phyloP scores from a whole-genome alignment of 2,329 filamentous ascomycete species.

The Colletotrichum kahawae region DNA sequence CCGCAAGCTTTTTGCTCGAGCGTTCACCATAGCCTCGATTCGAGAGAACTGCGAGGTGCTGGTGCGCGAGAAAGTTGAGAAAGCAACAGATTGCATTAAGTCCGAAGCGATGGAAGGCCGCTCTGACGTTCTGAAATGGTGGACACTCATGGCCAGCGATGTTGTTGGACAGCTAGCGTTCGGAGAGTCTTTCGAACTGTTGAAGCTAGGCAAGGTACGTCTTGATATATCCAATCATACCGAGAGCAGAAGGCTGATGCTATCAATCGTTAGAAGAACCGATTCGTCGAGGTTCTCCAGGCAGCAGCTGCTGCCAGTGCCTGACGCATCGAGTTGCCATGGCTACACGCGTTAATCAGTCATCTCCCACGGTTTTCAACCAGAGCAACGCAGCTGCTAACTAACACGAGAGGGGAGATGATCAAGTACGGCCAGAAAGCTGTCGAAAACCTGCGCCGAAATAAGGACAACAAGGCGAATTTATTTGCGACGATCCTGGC shows the following conservation, averaged over 20 bases:
- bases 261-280: background rate
- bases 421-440: background rate
- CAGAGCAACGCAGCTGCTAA: background rate
- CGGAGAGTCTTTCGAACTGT: constrained; percentile 58
- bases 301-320: background rate
- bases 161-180: constrained; percentile 59
- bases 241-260: background rate
- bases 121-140: constrained; percentile 59
- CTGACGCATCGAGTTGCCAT: background rate
- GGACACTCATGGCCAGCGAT: constrained; percentile 58
- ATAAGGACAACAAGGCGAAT: background rate
- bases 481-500: background rate
- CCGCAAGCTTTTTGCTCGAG: constrained; percentile 45
- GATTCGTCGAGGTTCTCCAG: background rate
- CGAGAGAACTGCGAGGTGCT: constrained; percentile 30
- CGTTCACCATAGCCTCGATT: constrained; percentile 42
- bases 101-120: constrained; percentile 44
- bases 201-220: constrained; percentile 54
- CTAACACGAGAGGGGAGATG: background rate
- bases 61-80: constrained; percentile 39
- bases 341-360: background rate
- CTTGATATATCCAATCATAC: background rate
- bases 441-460: background rate
- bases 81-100: constrained; percentile 47
- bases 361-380: background rate